phyloP scores from a whole-genome alignment of 805 yeast species.

The Wickerhamiella azymoides region DNA sequence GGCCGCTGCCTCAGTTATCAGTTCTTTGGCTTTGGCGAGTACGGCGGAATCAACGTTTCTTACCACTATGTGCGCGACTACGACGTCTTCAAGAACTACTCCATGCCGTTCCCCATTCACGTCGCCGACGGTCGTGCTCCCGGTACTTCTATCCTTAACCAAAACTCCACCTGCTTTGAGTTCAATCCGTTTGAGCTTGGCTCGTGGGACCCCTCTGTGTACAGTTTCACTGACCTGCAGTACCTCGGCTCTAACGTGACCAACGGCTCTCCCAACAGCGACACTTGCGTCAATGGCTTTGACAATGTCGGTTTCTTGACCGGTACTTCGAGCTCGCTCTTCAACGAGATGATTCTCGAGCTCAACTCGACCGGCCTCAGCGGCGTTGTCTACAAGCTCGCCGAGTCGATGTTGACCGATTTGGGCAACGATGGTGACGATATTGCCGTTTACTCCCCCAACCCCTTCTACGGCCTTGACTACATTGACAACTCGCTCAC shows the following conservation, averaged over 20 bases:
- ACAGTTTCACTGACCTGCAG: slow-evolving; percentile 49
- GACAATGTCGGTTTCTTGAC: slow-evolving; percentile 73
- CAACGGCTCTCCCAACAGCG: slow-evolving; percentile 40
- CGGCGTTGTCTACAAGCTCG: slow-evolving; percentile 33
- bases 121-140: slow-evolving; percentile 34
- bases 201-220: slow-evolving; percentile 70
- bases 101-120: slow-evolving; percentile 61
- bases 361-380: slow-evolving; percentile 37
- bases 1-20: slow-evolving; percentile 64
- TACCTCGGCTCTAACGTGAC: slow-evolving; percentile 55
- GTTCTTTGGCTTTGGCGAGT: slow-evolving; percentile 41
- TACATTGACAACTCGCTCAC: slow-evolving; percentile 29
- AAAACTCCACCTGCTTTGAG: slow-evolving; percentile 50
- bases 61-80: slow-evolving; percentile 45
- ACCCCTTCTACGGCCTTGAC: slow-evolving; percentile 45
- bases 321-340: slow-evolving; percentile 73
- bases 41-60: slow-evolving; percentile 51
- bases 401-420: slow-evolving; percentile 21
- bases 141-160: slow-evolving; percentile 38
- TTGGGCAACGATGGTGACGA: slow-evolving; percentile 31
- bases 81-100: slow-evolving; percentile 44
- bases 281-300: slow-evolving; percentile 48
- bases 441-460: slow-evolving; percentile 57
- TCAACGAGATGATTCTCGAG: slow-evolving; percentile 50
- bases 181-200: slow-evolving; percentile 58